Conservation (phyloP, 2,329 filamentous ascomycete species). For the Penicillium psychrosexuale region DNA sequence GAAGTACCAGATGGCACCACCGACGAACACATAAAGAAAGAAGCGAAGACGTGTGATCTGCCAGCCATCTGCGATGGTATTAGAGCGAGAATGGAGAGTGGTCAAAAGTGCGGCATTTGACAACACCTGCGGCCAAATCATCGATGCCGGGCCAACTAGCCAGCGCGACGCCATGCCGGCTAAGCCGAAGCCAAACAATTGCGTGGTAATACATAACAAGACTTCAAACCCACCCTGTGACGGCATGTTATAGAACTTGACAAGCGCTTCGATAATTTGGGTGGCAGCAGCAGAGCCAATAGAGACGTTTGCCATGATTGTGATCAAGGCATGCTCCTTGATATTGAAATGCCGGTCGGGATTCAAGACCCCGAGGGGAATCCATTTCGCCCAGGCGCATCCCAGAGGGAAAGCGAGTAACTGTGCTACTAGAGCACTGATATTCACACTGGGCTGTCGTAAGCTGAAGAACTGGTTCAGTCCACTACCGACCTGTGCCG, state of each 20-base stretch:
- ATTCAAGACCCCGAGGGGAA: constrained; percentile 42
- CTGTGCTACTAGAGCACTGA: constrained; percentile 41
- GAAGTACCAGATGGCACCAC: constrained; percentile 38
- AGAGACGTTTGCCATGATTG: constrained; percentile 49
- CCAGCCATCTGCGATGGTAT: constrained; percentile 43
- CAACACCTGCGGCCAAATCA: constrained; percentile 62
- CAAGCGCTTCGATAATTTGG: constrained; percentile 38
- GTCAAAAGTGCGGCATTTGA: constrained; percentile 50
- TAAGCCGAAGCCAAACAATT: constrained; percentile 62
- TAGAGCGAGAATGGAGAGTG: constrained; percentile 35
- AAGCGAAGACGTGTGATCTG: constrained; percentile 37
- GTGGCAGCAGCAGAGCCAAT: constrained; percentile 45
- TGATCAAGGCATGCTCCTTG: constrained; percentile 45
- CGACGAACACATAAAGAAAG: constrained; percentile 36
- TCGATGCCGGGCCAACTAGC: constrained; percentile 57
- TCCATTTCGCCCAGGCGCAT: constrained; percentile 38
- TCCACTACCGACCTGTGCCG: constrained; percentile 34
- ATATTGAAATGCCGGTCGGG: constrained; percentile 42
- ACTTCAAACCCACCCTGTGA: constrained; percentile 60
- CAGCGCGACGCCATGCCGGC: constrained; percentile 60
- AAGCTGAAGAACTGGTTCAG: constrained; percentile 42
- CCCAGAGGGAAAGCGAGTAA: constrained; percentile 47
- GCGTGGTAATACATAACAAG: constrained; percentile 58
- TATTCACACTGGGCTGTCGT: constrained; percentile 40
- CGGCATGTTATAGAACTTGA: constrained; percentile 55